A percentile compares a stretch with the other conserved stretches of the same genome.
Conservation (phyloP, 495 filamentous ascomycete genomes). For the Physcia stellaris region DNA sequence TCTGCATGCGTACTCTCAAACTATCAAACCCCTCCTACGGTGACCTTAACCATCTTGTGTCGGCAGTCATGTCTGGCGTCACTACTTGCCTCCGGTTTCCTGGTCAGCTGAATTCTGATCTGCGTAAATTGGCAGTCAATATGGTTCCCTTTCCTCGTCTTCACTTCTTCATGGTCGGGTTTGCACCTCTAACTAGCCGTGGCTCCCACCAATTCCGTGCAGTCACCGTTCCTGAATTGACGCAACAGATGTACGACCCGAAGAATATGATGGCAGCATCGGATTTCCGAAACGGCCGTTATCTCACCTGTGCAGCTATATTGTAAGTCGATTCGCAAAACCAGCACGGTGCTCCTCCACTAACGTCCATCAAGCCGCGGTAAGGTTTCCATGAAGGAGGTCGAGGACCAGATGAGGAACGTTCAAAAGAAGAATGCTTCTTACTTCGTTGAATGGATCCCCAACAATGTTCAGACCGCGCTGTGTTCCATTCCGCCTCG, state of each 20-base stretch:
- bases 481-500: slow-evolving; percentile 98
- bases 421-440: slow-evolving; percentile 99
- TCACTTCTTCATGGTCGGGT: slow-evolving; percentile 99
- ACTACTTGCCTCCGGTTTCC: slow-evolving; percentile 98
- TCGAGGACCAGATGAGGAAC: slow-evolving; percentile 99
- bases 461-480: slow-evolving; percentile 99
- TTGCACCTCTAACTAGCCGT: slow-evolving; percentile 95
- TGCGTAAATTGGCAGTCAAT: slow-evolving; percentile 99
- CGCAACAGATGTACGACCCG: slow-evolving; percentile 99
- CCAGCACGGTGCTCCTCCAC: too few species aligned
- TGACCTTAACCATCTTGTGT: slow-evolving; percentile 98
- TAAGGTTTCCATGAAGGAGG: slow-evolving; percentile 99
- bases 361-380: slow-evolving; percentile 56
- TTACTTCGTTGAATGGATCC: slow-evolving; percentile 99
- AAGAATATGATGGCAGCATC: slow-evolving; percentile 99
- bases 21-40: slow-evolving; percentile 96
- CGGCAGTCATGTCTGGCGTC: slow-evolving; percentile 98
- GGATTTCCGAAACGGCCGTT: slow-evolving; percentile 98
- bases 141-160: slow-evolving; percentile 99
- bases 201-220: slow-evolving; percentile 92
- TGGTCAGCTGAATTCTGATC: slow-evolving; percentile 98
- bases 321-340: slow-evolving; percentile 36
- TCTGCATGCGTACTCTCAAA: slow-evolving; percentile 99
- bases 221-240: slow-evolving; percentile 94
- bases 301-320: slow-evolving; percentile 98